phyloP scores from a whole-genome alignment of 352 stramenopile species.

The Elongisporangium anandrum region DNA sequence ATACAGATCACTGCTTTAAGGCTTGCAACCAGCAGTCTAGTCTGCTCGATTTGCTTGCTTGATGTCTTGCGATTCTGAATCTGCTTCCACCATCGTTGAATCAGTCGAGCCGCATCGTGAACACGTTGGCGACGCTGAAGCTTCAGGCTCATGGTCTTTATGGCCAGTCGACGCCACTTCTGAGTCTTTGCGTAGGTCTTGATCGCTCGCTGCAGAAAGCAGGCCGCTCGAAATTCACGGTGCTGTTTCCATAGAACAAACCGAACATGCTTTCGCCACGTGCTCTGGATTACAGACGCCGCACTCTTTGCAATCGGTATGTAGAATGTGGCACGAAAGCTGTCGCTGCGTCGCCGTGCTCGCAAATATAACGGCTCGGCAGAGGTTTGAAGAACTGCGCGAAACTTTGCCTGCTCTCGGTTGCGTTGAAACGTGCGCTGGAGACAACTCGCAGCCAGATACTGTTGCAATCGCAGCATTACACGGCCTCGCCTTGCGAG shows the following conservation, averaged over 20 bases:
- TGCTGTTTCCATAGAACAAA: conserved; percentile 8
- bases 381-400: conserved; percentile 23
- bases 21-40: conserved; percentile 10
- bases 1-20: conserved; percentile 25
- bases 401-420: conserved; percentile 21
- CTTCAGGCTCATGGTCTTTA: not conserved
- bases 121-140: not conserved
- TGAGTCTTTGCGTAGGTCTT: not conserved
- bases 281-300: conserved; percentile 33
- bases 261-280: conserved; percentile 34
- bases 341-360: conserved; percentile 12
- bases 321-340: conserved; percentile 26
- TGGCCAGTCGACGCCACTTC: conserved; percentile 8
- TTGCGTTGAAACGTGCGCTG: conserved; percentile 40
- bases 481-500: conserved; percentile 17
- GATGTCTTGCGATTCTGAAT: conserved; percentile 8
- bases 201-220: conserved; percentile 4
- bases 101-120: conserved; percentile 3
- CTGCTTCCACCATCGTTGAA: conserved; percentile 12
- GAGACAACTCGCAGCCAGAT: conserved; percentile 42
- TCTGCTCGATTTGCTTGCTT: conserved; percentile 11
- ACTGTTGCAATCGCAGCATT: conserved; percentile 15
- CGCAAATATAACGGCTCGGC: conserved; percentile 47
- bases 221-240: conserved; percentile 4
- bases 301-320: conserved; percentile 42